phyloP scores from a whole-genome alignment of 805 yeast species.

The Saccharomycodes ludwigii region DNA sequence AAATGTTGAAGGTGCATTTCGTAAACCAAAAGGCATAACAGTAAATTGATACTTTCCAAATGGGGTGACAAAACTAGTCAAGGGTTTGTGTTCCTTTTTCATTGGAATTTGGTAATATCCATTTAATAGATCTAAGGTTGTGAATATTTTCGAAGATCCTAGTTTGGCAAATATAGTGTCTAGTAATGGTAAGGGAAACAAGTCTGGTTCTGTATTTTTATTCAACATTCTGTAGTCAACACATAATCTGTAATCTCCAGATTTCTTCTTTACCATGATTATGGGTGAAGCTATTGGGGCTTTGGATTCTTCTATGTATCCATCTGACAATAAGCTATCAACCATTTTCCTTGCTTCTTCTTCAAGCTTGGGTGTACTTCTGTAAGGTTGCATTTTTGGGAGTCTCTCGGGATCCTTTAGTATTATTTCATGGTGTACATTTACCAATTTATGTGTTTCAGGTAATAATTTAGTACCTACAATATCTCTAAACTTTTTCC shows the following conservation, averaged over 20 bases:
- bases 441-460: too few relatives aligned
- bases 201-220: conserved; percentile 6
- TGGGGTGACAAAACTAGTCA: conserved; percentile 9
- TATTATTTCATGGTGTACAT: conserved; percentile 5
- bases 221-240: conserved; percentile 8
- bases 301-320: conserved; percentile 5
- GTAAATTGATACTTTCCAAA: conserved; percentile 9
- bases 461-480: too few relatives aligned
- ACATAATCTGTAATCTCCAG: conserved; percentile 6
- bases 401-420: conserved; percentile 3
- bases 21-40: conserved; percentile 13
- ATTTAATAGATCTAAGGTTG: conserved; percentile 7
- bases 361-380: conserved; percentile 9
- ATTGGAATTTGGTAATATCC: conserved; percentile 10
- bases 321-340: conserved; percentile 6
- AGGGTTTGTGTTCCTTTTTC: conserved; percentile 3
- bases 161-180: conserved; percentile 4
- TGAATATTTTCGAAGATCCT: conserved; percentile 4
- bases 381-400: conserved; percentile 9
- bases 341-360: conserved; percentile 3
- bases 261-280: conserved; percentile 9
- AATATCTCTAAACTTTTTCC: too few relatives aligned
- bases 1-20: conserved; percentile 12
- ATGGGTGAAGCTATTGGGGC: conserved; percentile 10
- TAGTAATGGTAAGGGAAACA: conserved; percentile 7